phyloP scores from a whole-genome alignment of 2,329 filamentous ascomycete species.

The Fusarium nanum region DNA sequence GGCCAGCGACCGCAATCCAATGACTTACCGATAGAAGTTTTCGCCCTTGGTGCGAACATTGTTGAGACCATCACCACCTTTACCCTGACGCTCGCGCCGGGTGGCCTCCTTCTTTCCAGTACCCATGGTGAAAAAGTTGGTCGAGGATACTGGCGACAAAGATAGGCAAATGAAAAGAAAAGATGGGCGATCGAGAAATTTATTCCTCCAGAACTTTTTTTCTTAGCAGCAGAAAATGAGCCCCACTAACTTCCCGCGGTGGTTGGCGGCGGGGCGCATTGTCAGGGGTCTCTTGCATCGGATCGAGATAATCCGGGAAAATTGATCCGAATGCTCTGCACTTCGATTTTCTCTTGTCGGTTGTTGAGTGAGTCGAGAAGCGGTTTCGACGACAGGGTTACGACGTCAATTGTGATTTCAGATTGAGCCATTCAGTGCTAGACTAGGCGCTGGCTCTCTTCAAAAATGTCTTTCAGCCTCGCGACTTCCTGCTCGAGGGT shows the following conservation, averaged over 20 bases:
- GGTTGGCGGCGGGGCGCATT: constrained; percentile 42
- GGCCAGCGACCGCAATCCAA: neutral
- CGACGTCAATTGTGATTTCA: constrained; percentile 38
- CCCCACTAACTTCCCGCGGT: constrained; percentile 42
- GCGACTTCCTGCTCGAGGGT: constrained; percentile 44
- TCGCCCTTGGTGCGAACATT: constrained; percentile 96
- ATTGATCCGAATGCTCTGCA: constrained; percentile 22
- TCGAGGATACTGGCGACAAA: constrained; percentile 37
- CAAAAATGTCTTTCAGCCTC: constrained; percentile 47
- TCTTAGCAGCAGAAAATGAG: constrained; percentile 30
- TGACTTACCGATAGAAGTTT: constrained; percentile 88
- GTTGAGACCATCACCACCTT: constrained; percentile 84
- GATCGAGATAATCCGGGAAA: constrained; percentile 44
- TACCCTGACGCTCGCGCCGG: constrained; percentile 86
- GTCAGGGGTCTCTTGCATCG: constrained; percentile 18
- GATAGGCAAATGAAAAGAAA: constrained; percentile 24
- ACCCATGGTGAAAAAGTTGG: constrained; percentile 71
- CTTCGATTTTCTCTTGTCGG: constrained; percentile 42
- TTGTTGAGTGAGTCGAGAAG: constrained; percentile 12
- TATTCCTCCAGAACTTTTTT: constrained; percentile 46
- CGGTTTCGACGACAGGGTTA: constrained; percentile 27
- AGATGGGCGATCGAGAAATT: constrained; percentile 42
- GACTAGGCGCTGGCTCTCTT: constrained; percentile 15
- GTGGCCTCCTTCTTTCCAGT: constrained; percentile 90
- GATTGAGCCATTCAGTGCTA: constrained; percentile 20